Evolutionary conservation across 768 basidiomycete genomes (phyloP).

Genomic region (Sarcodon sp.): DNA sequence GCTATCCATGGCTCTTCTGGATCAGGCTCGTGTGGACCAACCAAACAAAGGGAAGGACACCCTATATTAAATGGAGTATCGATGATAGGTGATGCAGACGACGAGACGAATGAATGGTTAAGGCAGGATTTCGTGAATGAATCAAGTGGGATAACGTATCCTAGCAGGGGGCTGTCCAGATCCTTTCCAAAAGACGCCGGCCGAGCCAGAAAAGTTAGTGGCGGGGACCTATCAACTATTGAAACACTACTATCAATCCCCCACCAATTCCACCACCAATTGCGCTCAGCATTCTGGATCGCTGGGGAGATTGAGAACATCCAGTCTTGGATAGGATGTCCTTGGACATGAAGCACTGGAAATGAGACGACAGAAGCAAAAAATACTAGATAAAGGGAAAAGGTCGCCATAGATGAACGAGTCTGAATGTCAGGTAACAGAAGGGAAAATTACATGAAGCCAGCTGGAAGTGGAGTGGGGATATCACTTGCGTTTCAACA

Average conservation of each 20-base stretch:
- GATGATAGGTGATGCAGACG: constrained; percentile 2
- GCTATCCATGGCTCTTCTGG: constrained; percentile 77
- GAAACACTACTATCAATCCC: constrained; percentile 40
- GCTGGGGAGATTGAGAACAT: no score
- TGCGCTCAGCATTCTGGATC: constrained; percentile 8
- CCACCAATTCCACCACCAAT: constrained; percentile 28
- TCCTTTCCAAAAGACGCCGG: constrained; percentile 69
- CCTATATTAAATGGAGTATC: constrained; percentile 22
- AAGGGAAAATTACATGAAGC: no score
- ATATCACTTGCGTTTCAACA: no score
- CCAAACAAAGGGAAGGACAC: constrained; percentile 57
- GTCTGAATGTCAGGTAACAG: no score
- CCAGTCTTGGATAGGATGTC: no score
- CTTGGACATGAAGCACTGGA: no score
- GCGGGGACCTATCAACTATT: constrained; percentile 62
- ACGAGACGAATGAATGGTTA: constrained; percentile 12
- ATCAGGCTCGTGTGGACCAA: constrained; percentile 41
- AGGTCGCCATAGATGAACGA: no score
- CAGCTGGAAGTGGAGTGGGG: no score
- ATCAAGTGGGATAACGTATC: constrained; percentile 23
- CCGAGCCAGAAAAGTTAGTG: constrained; percentile 58
- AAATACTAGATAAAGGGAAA: no score
- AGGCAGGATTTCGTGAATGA: constrained; percentile 30
- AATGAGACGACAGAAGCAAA: no score
- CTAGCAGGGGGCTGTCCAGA: constrained; percentile 35